Evolutionary conservation across 139 green algal genomes (phyloP).

Genomic region (Dunaliella sp.): DNA sequence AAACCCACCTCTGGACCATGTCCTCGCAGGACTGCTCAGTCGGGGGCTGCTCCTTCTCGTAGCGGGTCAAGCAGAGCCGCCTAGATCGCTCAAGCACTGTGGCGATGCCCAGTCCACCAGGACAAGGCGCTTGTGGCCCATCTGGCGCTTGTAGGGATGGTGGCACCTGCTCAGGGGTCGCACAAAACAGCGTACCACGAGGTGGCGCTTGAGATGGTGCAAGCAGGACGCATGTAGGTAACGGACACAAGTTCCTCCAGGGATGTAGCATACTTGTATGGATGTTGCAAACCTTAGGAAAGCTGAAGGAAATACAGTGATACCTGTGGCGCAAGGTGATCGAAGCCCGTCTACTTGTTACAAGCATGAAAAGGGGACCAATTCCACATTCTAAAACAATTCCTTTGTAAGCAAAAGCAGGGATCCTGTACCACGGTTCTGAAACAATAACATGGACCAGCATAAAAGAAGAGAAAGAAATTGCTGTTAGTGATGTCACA

Average conservation of each 20-base stretch:
- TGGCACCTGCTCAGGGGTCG: slow-evolving; percentile 9
- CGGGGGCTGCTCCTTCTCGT: slow-evolving; percentile 65
- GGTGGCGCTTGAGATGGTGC: not conserved
- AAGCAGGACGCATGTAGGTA: no score
- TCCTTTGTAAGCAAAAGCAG: no score
- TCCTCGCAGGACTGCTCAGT: not conserved
- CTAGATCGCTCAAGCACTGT: slow-evolving; percentile 75
- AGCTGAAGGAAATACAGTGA: no score
- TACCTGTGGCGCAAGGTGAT: no score
- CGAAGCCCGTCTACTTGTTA: no score
- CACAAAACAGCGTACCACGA: no score
- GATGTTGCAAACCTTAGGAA: not conserved
- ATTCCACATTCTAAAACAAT: no score
- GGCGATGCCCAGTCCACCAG: slow-evolving; percentile 35
- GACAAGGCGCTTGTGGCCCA: not conserved
- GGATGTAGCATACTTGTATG: not conserved
- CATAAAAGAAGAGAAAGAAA: no score
- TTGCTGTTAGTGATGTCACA: no score
- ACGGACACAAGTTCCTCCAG: not conserved
- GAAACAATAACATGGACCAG: no score
- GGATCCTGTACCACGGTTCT: no score
- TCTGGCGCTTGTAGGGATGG: slow-evolving; percentile 15
- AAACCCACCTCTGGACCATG: not conserved
- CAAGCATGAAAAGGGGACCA: no score
- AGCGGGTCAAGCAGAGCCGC: slow-evolving; percentile 71